Evolutionary conservation across 108 stramenopile genomes (phyloP).

Genomic region (Cyclotella sp.): DNA sequence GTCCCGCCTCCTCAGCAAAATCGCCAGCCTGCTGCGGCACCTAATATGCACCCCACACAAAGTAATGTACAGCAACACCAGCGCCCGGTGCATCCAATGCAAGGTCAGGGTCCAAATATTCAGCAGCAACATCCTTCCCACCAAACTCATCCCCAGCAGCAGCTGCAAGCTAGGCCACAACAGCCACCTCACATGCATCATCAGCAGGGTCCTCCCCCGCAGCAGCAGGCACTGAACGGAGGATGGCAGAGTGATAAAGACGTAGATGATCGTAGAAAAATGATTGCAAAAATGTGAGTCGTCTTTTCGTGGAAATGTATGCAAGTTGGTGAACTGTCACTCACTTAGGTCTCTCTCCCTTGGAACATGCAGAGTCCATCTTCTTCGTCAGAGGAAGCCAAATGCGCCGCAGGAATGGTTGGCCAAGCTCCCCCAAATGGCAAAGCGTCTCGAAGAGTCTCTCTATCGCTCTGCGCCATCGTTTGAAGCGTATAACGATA

Average conservation of each 20-base stretch:
- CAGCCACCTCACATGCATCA: conserved; percentile 47
- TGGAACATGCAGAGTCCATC: conserved; percentile 66
- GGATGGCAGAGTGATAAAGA: conserved; percentile 94
- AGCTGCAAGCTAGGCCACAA: conserved; percentile 32
- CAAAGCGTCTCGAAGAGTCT: conserved; percentile 93
- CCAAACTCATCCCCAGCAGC: conserved; percentile 28
- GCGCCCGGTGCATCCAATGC: conserved; percentile 45
- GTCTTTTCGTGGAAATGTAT: neutral
- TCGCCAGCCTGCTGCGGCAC: conserved; percentile 18
- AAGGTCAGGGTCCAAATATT: conserved; percentile 48
- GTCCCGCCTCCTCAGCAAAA: conserved; percentile 24
- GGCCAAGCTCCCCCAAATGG: conserved; percentile 96
- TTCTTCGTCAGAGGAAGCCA: conserved; percentile 93
- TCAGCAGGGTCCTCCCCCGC: conserved; percentile 47
- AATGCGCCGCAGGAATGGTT: conserved; percentile 96
- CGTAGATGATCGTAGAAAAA: conserved; percentile 84
- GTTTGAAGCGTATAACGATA: conserved; percentile 93
- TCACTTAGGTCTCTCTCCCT: no score
- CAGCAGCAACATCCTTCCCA: conserved; percentile 34
- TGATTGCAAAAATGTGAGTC: conserved; percentile 95
- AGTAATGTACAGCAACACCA: conserved; percentile 55
- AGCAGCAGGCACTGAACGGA: conserved; percentile 82
- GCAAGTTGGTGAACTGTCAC: neutral
- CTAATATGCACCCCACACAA: conserved; percentile 21
- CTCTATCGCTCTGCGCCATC: conserved; percentile 90